Evolutionary conservation across 1,139 yeast species (phyloP).

Genomic region (Blastobotrys elegans): DNA sequence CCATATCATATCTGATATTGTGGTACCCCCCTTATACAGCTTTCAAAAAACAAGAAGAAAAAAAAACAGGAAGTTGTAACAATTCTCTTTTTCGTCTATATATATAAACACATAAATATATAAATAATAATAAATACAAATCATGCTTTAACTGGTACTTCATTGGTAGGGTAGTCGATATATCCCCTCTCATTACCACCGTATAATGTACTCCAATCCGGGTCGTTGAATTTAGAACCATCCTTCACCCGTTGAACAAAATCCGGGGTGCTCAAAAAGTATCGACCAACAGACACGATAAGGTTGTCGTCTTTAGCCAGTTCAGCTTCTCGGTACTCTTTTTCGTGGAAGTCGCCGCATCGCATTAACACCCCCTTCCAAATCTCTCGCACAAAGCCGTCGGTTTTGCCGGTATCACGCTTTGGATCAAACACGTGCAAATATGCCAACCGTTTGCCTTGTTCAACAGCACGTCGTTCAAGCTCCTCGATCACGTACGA

Average conservation of each 20-base stretch:
- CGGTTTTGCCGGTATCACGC: slow-evolving; percentile 11
- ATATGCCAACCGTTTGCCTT: slow-evolving; percentile 47
- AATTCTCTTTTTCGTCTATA: too few relatives aligned
- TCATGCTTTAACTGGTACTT: too few relatives aligned
- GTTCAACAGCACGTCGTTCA: slow-evolving; percentile 26
- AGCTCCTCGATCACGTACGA: slow-evolving; percentile 26
- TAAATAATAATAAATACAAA: too few relatives aligned
- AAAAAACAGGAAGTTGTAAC: too few relatives aligned
- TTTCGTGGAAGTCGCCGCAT: slow-evolving; percentile 31
- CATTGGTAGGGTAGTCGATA: slow-evolving; percentile 33
- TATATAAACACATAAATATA: too few relatives aligned
- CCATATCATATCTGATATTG: too few relatives aligned
- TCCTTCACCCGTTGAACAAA: slow-evolving; percentile 36
- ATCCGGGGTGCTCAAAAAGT: slow-evolving; percentile 48
- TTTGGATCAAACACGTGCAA: slow-evolving; percentile 50
- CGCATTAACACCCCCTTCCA: slow-evolving; percentile 45
- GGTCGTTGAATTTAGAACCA: neutral
- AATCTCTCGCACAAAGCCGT: slow-evolving; percentile 22
- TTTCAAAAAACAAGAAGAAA: too few relatives aligned
- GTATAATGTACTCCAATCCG: neutral
- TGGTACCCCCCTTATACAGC: too few relatives aligned
- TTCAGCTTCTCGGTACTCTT: slow-evolving; percentile 9
- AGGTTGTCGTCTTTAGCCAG: slow-evolving; percentile 34
- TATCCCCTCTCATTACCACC: slow-evolving; percentile 29
- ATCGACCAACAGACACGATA: slow-evolving; percentile 44